phyloP scores from a whole-genome alignment of 345 rosid genomes.

The Lepidium didymum region DNA sequence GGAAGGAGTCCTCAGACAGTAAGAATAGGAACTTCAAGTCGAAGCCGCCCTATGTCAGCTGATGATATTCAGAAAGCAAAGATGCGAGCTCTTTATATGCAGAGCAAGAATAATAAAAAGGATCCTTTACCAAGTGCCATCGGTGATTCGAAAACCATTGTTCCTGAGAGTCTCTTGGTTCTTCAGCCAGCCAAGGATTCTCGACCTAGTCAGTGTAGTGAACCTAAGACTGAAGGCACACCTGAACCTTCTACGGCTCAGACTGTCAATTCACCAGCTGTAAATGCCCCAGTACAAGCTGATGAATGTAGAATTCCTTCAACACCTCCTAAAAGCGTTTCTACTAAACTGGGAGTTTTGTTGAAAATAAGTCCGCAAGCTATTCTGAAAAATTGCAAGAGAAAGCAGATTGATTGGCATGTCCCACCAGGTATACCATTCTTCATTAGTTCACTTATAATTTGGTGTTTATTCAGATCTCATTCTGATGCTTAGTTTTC shows the following conservation, averaged over 20 bases:
- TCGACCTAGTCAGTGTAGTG: conserved; percentile 14
- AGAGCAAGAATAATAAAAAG: conserved; percentile 61
- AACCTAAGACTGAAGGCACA: conserved; percentile 37
- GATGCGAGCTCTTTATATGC: conserved; percentile 80
- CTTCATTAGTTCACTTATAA: conserved; percentile 8
- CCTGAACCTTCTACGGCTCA: conserved; percentile 15
- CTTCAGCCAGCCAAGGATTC: conserved; percentile 26
- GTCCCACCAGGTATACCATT: conserved; percentile 67
- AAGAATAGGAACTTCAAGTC: conserved; percentile 46
- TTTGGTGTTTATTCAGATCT: conserved; percentile 7
- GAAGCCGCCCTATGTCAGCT: conserved; percentile 92
- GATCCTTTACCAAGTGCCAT: conserved; percentile 40
- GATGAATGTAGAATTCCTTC: conserved; percentile 22
- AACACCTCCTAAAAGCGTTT: conserved; percentile 19
- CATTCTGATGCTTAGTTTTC: conserved; percentile 15
- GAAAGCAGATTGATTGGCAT: conserved; percentile 60
- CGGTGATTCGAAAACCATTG: conserved; percentile 37
- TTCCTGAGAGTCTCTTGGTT: conserved; percentile 32
- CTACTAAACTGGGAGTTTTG: conserved; percentile 15
- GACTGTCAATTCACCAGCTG: conserved; percentile 7
- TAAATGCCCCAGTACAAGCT: conserved; percentile 6
- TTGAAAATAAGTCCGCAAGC: conserved; percentile 38
- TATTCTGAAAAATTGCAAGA: conserved; percentile 37
- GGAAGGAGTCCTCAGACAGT: conserved; percentile 61
- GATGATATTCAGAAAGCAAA: conserved; percentile 99